These are phyloP conservation scores for Lavandula angustifolia DNA, from an alignment of 257 asterid genomes.

Conservation along the genomic window DNA sequence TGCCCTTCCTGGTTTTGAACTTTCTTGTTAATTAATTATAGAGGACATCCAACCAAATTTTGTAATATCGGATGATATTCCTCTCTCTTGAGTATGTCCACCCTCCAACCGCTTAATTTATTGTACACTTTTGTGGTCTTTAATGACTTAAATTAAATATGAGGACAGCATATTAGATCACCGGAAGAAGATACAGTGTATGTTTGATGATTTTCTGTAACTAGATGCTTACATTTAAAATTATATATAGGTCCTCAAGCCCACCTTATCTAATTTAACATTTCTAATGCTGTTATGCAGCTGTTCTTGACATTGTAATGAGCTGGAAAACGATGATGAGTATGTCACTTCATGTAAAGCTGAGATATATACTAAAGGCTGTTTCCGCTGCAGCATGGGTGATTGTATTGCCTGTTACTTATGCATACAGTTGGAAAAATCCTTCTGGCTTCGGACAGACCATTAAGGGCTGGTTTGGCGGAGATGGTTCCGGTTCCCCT, in stretches of 20 bases:
- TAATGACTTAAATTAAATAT: neutral
- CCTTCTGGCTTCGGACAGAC: slow-evolving; percentile 75
- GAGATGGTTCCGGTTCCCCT: slow-evolving; percentile 62
- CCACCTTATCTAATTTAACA: neutral
- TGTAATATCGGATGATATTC: slow-evolving; percentile 12
- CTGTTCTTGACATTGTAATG: slow-evolving; percentile 73
- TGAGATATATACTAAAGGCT: slow-evolving; percentile 77
- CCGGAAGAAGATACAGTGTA: slow-evolving; percentile 4
- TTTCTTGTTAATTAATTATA: slow-evolving; percentile 1
- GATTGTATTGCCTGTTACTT: slow-evolving; percentile 84
- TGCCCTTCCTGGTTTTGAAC: neutral
- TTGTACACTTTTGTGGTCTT: neutral
- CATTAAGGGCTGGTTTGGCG: slow-evolving; percentile 82
- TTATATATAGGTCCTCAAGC: neutral
- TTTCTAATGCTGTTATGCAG: slow-evolving; percentile 48
- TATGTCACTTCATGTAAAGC: slow-evolving; percentile 85
- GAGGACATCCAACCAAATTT: slow-evolving; percentile 5
- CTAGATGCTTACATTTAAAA: slow-evolving; percentile 14
- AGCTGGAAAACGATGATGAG: slow-evolving; percentile 87
- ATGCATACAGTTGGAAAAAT: slow-evolving; percentile 85
- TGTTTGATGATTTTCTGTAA: neutral
- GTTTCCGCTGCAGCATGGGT: slow-evolving; percentile 87
- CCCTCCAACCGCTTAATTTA: neutral
- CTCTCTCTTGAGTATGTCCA: neutral
- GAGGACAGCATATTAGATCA: neutral